These are phyloP conservation scores for Pogostemon cablin DNA, from an alignment of 257 asterid genomes.

Conservation along the genomic window DNA sequence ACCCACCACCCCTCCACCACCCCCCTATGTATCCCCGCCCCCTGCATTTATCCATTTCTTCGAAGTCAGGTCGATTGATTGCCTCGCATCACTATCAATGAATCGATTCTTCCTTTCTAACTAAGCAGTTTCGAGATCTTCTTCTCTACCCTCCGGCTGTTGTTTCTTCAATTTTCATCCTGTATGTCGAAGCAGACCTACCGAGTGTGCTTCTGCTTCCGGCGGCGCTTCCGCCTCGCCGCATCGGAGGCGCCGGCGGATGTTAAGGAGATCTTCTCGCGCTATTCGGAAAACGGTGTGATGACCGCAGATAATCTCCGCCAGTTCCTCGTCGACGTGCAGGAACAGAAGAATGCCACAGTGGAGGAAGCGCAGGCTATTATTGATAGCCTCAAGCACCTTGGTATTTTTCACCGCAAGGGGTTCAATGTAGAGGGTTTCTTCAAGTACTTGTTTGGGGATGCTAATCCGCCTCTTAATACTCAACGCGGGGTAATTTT, in stretches of 20 bases:
- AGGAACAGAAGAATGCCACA: constrained; percentile 50
- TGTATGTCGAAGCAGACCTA: constrained; percentile 54
- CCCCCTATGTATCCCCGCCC: not conserved
- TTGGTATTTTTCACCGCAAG: constrained; percentile 46
- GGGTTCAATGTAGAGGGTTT: constrained; percentile 51
- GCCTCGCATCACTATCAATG: constrained; percentile 30
- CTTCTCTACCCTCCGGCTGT: not conserved
- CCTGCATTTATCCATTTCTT: not conserved
- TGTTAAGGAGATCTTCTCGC: constrained; percentile 40
- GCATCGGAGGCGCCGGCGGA: constrained; percentile 57
- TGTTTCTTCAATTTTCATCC: not conserved
- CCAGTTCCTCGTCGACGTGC: constrained; percentile 50
- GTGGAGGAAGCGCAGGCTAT: constrained; percentile 50
- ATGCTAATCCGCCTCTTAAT: constrained; percentile 47
- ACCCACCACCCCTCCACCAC: constrained; percentile 26
- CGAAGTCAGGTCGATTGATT: constrained; percentile 13
- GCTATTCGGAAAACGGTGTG: constrained; percentile 51
- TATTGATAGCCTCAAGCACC: constrained; percentile 43
- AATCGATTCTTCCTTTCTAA: constrained; percentile 16
- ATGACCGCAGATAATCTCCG: constrained; percentile 48
- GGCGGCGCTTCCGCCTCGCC: constrained; percentile 54
- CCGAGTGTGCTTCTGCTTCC: constrained; percentile 60
- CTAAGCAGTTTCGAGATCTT: not conserved
- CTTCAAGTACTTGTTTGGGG: constrained; percentile 55
- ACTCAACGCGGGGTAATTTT: constrained; percentile 47